Base-by-base conservation (phyloP, 495 filamentous ascomycete genomes). In the Penicillium malachiteum region DNA sequence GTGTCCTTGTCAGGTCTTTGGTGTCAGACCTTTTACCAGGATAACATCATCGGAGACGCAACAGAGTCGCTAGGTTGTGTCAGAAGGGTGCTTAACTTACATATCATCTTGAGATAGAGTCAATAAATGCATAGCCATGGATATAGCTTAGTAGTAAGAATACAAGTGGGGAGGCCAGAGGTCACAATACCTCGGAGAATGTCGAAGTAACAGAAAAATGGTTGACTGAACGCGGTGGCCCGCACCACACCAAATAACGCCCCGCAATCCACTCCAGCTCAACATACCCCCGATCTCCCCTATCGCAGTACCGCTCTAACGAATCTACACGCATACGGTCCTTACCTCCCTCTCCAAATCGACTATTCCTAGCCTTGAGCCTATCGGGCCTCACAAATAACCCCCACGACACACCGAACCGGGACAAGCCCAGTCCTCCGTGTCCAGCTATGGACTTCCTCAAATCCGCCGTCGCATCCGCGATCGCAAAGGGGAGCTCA, bases 381-480 rank as follows among this genome's bases (percentile, higher is more conserved):
- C 26, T 21, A 12, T 12, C 11, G 43, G 43, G 43, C 43, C 42
- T 44, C 18, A 9, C 12, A 46, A 46, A 46, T 12, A 46, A 46
- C 43, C 26, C 21, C 17, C 10, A 38, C 16, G 50, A 37, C 35
- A 49, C 26, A 40, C 49, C n/a, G 21, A 32, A 32, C 31, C n/a
- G 21, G 26, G 32, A 38, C 18, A 26, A n/a, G n/a, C n/a, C n/a
- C 8, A 40, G 41, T 57, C 8, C 18, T 14, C 50, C 21, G 21
- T 4, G 35, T 18, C 39, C 52, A 35, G 48, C 64, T 55, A 98
- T 98, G 94, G 92, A 98, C 63, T 97, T 97, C 68, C 81, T 98
- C 55, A 98, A 97, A 75, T 96, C 90, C 44, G 95, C 95, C 39
- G 91, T 98, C 63, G 91, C 91, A 35, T 96, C 94, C 39, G 93